Conservation (phyloP, 2,329 filamentous ascomycete species). For the Curvularia verruculosa region DNA sequence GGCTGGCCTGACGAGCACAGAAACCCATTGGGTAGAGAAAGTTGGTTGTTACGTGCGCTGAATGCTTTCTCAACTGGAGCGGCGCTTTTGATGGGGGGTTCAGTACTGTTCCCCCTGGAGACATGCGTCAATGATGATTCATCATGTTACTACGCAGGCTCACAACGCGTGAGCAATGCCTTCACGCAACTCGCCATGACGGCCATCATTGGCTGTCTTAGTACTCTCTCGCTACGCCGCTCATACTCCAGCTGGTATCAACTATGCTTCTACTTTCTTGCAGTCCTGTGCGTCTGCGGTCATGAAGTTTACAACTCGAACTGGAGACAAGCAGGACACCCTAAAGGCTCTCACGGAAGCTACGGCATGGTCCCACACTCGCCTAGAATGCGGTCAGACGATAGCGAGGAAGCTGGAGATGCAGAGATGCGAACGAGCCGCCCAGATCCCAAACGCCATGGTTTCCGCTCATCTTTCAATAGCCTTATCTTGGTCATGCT, state of each 20-base stretch:
- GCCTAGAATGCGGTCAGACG: not conserved
- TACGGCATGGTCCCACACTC: slow-evolving; percentile 11
- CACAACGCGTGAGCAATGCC: slow-evolving; percentile 8
- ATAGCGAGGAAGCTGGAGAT: slow-evolving; percentile 10
- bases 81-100: slow-evolving; percentile 24
- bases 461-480: slow-evolving; percentile 10
- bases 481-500: slow-evolving; percentile 16
- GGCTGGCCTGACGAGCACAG: slow-evolving; percentile 9
- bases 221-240: slow-evolving; percentile 23
- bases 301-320: slow-evolving; percentile 7
- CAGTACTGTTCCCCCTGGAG: slow-evolving; percentile 24
- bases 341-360: not conserved
- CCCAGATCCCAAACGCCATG: not conserved
- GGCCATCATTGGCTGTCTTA: slow-evolving; percentile 22
- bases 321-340: not conserved
- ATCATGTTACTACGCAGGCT: not conserved
- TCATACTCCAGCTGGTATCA: slow-evolving; percentile 30
- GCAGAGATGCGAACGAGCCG: not conserved
- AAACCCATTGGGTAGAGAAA: slow-evolving; percentile 12
- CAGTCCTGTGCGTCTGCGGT: slow-evolving; percentile 14
- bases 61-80: slow-evolving; percentile 23
- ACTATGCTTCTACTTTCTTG: slow-evolving; percentile 23
- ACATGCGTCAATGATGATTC: not conserved
- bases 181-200: slow-evolving; percentile 18
- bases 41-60: slow-evolving; percentile 17